Base-by-base conservation (phyloP, 148 eudicot genomes). In the Nepenthes mirabilis region DNA sequence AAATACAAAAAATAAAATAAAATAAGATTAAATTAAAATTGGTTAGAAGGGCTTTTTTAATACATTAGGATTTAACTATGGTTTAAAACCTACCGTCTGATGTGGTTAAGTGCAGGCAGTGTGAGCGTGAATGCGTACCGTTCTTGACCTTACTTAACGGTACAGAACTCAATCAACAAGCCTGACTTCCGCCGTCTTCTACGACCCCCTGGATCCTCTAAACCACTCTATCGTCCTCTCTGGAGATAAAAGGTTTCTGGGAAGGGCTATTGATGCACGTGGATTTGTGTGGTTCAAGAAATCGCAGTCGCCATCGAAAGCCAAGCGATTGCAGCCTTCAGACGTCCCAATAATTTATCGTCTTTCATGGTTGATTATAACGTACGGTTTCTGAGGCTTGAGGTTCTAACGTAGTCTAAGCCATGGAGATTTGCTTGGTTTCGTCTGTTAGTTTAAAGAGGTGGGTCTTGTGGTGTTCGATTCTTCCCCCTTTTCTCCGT, bases 281-380 rank as follows among this genome's bases (percentile, higher is more conserved):
- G 80, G 70, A 68, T 79, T 69, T 33, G 66, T 76, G 75, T 62
- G 49, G 47, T 61, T 71, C 69, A 56, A 78, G 75, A 61, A 62
- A 62, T 55, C 61, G 54, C 59, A 70, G 78, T 68, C 71, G 37
- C 64, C 70, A 43, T 55, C 64, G 37, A 69, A 62, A 70, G 61
- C 69, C 62, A 23, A 23, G 23, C 23, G 23, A 23, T 23, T 23
- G 23, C 23, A 51, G 57, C 61, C 59, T 70, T 65, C 70, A 53
- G 66, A 56, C 59, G 73, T 73, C 67, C 78, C 66, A 68, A 48
- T 56, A 66, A 56, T 14, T 57, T 68, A 70, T 66, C 58, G 43
- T 36, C 59, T 58, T 63, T 54, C 58, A 52, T 66, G 54, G 49
- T 65, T 69, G 52, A 67, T 72, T 72, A 23, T 47, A 61, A 72